Base-by-base conservation (phyloP, 768 basidiomycete genomes). In the Udeniomyces megalosporus region DNA sequence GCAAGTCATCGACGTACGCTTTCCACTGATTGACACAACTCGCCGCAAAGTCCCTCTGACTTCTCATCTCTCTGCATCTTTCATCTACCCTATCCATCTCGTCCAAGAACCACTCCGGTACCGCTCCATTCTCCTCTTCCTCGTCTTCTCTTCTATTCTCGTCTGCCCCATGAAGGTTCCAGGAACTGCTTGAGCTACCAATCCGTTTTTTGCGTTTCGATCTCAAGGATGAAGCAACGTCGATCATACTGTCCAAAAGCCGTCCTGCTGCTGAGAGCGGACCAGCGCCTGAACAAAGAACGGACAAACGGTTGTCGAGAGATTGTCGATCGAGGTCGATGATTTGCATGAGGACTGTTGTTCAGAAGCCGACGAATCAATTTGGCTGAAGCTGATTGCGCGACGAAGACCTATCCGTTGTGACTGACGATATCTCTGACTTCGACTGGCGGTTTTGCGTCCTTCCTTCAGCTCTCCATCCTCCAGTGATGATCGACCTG, bases 281-380 rank as follows among this genome's bases (percentile, higher is more conserved):
- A 5, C 58, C 58, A 20, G 28, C 15, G 5, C 53, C 56, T n/a
- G n/a, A n/a, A n/a, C n/a, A n/a, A 3, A 65, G 51, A 17, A 24
- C 22, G 3, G 50, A 26, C 7, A 60, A 58, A 15, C 63, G 57
- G 14, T 59, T 59, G 44, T 55, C 38, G 29, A 65, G 47, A 8
- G 63, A 59, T 38, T 65, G 63, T 35, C 29, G 60, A 52, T 65
- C 63, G 32, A 65, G 53, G 22, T 65, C 58, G 31, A 65, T 28
- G 34, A 65, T 60, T 34, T 65, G 63, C 5, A 58, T 53, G 51
- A 65, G 51, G 31, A 65, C 58, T 59, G 34, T 11, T 14, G 7
- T 12, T 14, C 3, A 24, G 46, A 20, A 11, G 45, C 14, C 14
- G 38, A 34, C 0, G 28, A 32, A 32, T 31, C 32, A 34, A 29